A percentile compares a stretch with the other conserved stretches of the same genome.
Conservation (phyloP, 2,329 filamentous ascomycete species). For the Neopestalotiopsis rosae region DNA sequence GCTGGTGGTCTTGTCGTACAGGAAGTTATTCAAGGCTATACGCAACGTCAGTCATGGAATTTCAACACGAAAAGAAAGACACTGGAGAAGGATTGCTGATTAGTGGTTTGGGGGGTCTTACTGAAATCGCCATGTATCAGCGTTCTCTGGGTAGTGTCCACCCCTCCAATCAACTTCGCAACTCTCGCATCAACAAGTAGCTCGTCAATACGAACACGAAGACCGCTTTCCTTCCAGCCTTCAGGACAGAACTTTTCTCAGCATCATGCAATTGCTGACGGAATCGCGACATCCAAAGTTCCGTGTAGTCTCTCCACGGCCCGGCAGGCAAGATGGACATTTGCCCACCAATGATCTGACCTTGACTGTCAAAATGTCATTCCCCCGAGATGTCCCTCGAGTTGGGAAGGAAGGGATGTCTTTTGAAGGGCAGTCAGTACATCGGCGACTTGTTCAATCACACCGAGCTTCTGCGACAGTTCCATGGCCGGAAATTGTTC, state of each 20-base stretch:
- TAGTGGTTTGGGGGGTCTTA: conserved; percentile 19
- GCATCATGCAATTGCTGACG: conserved; percentile 15
- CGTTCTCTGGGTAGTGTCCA: conserved; percentile 22
- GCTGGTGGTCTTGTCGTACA: conserved; percentile 27
- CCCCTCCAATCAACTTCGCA: conserved; percentile 18
- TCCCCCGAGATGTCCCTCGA: conserved; percentile 25
- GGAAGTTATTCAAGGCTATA: conserved; percentile 32
- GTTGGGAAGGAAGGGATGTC: conserved; percentile 22
- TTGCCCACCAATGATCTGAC: conserved; percentile 24
- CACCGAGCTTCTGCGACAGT: conserved; percentile 13
- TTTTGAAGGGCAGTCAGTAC: conserved; percentile 26
- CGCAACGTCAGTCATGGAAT: neutral
- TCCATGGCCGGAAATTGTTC: conserved; percentile 22
- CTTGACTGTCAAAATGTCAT: conserved; percentile 25
- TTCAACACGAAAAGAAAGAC: neutral
- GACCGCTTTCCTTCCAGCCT: conserved; percentile 15
- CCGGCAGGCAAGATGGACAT: conserved; percentile 20
- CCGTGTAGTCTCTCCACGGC: conserved; percentile 16
- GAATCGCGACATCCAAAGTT: conserved; percentile 16
- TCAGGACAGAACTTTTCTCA: conserved; percentile 18
- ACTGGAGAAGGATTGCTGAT: neutral
- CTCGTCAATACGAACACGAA: conserved; percentile 19
- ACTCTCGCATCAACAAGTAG: conserved; percentile 20
- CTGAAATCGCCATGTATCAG: conserved; percentile 35
- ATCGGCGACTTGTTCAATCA: conserved; percentile 30